Percentiles rank a stretch among this genome's conserved stretches.
These are phyloP conservation scores for Wilcoxina mikolae DNA, from an alignment of 495 filamentous ascomycete genomes.

Conservation along the genomic window DNA sequence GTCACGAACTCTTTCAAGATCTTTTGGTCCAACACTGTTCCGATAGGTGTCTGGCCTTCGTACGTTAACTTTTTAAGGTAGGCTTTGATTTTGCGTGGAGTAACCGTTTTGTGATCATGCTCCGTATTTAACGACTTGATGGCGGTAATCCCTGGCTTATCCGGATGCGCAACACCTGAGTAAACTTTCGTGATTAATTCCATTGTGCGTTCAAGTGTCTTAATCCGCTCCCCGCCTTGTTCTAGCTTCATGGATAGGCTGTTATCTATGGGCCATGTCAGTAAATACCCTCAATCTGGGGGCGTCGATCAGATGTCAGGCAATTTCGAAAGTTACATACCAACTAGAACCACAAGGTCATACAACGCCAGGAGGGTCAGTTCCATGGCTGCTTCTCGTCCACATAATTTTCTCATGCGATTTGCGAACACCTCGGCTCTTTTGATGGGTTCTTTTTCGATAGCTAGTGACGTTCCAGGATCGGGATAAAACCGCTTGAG, in stretches of 20 bases:
- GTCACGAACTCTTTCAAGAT: slow-evolving; percentile 41
- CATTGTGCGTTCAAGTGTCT: slow-evolving; percentile 45
- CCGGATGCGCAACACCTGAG: no score
- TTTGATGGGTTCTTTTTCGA: no score
- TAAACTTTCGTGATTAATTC: slow-evolving; percentile 44
- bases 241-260: slow-evolving; percentile 58
- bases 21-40: slow-evolving; percentile 43
- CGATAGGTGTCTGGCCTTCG: slow-evolving; percentile 50
- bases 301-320: neutral
- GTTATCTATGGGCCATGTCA: slow-evolving; percentile 35
- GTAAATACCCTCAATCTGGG: no score
- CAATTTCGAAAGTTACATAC: neutral
- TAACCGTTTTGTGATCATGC: slow-evolving; percentile 37
- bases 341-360: slow-evolving; percentile 14
- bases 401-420: no score
- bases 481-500: no score
- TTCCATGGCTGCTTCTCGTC: slow-evolving; percentile 9
- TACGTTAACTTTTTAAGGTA: slow-evolving; percentile 41
- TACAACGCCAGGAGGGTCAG: slow-evolving; percentile 13
- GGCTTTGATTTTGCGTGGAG: slow-evolving; percentile 37
- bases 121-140: slow-evolving; percentile 53
- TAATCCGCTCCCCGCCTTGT: slow-evolving; percentile 41
- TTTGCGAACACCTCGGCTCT: no score
- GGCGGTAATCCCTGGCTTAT: slow-evolving; percentile 44
- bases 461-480: no score